Conservation (phyloP, 2,329 filamentous ascomycete species). For the Diaporthe ilicicola region DNA sequence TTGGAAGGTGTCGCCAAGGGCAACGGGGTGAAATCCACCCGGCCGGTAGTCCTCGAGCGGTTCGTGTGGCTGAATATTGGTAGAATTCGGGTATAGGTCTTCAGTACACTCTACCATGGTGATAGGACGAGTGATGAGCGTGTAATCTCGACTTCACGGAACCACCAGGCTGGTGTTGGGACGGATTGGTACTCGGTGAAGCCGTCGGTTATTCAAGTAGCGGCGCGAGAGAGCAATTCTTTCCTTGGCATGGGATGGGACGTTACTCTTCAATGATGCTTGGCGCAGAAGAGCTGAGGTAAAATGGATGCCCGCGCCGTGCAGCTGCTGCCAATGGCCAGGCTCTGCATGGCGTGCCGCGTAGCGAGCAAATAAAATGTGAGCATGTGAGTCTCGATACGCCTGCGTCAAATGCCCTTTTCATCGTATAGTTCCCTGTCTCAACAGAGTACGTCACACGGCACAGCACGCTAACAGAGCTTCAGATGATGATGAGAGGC, state of each 20-base stretch:
- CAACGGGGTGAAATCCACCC: neutral
- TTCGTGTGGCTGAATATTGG: conserved; percentile 7
- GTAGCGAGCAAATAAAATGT: neutral
- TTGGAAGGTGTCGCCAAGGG: conserved; percentile 22
- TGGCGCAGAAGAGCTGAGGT: neutral
- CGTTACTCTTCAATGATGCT: conserved; percentile 12
- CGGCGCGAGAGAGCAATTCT: neutral
- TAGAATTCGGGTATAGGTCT: neutral
- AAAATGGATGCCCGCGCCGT: neutral
- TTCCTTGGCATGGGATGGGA: neutral
- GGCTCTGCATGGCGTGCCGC: neutral
- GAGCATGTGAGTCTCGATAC: neutral
- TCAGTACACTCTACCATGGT: conserved; percentile 8
- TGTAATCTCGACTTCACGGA: neutral
- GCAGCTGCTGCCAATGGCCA: neutral
- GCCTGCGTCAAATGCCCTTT: too few species aligned
- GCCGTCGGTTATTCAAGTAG: neutral
- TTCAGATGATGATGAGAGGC: neutral
- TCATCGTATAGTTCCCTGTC: neutral
- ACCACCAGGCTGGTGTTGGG: neutral
- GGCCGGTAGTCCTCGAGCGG: neutral
- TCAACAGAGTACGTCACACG: neutral
- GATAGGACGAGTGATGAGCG: neutral
- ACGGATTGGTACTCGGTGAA: neutral
- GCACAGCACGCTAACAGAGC: neutral